These are phyloP conservation scores for Citrus hindsii DNA, from an alignment of 345 rosid genomes.

Conservation along the genomic window DNA sequence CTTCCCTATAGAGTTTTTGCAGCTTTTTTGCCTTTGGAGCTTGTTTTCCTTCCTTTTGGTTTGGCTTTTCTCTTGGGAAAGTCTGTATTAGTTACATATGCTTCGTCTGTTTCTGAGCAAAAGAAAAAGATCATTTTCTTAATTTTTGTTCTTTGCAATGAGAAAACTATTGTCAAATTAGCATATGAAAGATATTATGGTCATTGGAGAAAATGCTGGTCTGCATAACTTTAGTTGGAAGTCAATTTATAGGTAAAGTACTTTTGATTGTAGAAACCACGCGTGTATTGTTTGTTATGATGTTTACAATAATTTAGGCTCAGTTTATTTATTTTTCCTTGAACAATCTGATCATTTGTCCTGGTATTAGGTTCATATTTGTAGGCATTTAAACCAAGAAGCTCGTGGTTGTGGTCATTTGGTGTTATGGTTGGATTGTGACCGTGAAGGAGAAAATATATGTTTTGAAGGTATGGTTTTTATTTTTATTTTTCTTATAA, in stretches of 20 bases:
- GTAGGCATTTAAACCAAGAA: slow-evolving; percentile 86
- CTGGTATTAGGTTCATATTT: slow-evolving; percentile 67
- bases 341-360: neutral
- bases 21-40: neutral
- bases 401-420: slow-evolving; percentile 79
- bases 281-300: neutral
- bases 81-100: neutral
- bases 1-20: neutral
- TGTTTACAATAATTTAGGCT: neutral
- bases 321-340: neutral
- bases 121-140: neutral
- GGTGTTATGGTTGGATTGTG: slow-evolving; percentile 97
- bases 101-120: neutral
- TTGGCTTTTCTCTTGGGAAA: too few species aligned
- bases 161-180: neutral
- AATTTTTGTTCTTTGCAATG: neutral
- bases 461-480: slow-evolving; percentile 76
- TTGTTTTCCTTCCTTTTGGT: too few species aligned
- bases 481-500: slow-evolving; percentile 1
- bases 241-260: neutral
- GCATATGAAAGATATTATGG: neutral
- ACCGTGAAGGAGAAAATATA: slow-evolving; percentile 98
- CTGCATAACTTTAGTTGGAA: neutral
- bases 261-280: neutral
- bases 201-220: neutral